Percentiles rank a stretch among this genome's conserved stretches.
Conservation (phyloP, 2,329 filamentous ascomycete genomes). For the Magnaporthales sp. region DNA sequence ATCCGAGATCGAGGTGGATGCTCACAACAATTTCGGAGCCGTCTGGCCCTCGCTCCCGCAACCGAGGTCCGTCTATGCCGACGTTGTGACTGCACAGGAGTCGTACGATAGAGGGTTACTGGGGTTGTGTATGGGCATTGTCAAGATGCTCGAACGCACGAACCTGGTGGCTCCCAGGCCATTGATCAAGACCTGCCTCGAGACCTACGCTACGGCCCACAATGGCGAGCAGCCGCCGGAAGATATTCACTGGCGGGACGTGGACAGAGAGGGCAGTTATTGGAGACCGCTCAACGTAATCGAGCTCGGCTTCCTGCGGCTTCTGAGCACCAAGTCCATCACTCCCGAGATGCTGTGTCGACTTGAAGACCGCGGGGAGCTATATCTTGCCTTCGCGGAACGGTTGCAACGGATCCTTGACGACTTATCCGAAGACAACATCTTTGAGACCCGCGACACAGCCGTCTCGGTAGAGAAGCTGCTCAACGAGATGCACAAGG, state of each 20-base stretch:
- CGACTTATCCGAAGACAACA: slow-evolving; percentile 15
- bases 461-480: slow-evolving; percentile 17
- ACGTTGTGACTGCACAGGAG: slow-evolving; percentile 5
- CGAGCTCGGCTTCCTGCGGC: slow-evolving; percentile 24
- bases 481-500: slow-evolving; percentile 19
- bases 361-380: slow-evolving; percentile 14
- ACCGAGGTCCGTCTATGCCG: slow-evolving; percentile 15
- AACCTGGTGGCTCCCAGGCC: slow-evolving; percentile 16
- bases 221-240: neutral
- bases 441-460: slow-evolving; percentile 15
- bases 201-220: slow-evolving; percentile 7
- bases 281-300: slow-evolving; percentile 13
- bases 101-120: slow-evolving; percentile 13
- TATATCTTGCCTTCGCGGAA: slow-evolving; percentile 23
- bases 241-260: slow-evolving; percentile 5
- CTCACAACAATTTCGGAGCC: neutral
- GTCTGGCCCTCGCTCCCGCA: slow-evolving; percentile 12
- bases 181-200: slow-evolving; percentile 17
- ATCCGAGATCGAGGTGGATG: neutral
- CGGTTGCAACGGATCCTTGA: slow-evolving; percentile 23
- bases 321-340: slow-evolving; percentile 19
- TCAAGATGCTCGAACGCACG: slow-evolving; percentile 16
- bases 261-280: neutral
- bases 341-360: slow-evolving; percentile 14
- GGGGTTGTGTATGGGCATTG: slow-evolving; percentile 15